Conservation (phyloP, 257 asterid genomes). For the Cruciata laevipes region DNA sequence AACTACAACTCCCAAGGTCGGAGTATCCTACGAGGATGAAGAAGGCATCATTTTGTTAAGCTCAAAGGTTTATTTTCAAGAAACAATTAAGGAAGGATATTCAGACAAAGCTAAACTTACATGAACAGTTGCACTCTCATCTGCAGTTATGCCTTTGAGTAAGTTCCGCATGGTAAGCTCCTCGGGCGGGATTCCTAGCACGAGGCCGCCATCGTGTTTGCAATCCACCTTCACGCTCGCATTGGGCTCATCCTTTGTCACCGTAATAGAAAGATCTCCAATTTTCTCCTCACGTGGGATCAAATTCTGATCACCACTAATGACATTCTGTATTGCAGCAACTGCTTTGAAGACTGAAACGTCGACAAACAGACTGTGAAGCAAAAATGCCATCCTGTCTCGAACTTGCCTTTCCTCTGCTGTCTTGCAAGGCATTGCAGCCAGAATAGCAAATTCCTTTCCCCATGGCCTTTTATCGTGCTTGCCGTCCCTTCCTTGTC, state of each 20-base stretch:
- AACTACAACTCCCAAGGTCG: slow-evolving; percentile 62
- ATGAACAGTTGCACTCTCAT: slow-evolving; percentile 81
- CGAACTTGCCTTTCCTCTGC: slow-evolving; percentile 93
- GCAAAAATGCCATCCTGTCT: slow-evolving; percentile 93
- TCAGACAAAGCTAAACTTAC: slow-evolving; percentile 36
- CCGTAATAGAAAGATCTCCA: slow-evolving; percentile 70
- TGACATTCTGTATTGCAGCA: slow-evolving; percentile 62
- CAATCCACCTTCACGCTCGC: slow-evolving; percentile 50
- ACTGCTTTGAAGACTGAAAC: slow-evolving; percentile 78
- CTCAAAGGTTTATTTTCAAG: background rate
- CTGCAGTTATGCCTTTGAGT: slow-evolving; percentile 91
- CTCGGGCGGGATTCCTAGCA: slow-evolving; percentile 26
- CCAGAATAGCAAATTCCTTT: slow-evolving; percentile 71
- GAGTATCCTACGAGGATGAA: slow-evolving; percentile 57
- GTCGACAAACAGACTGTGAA: slow-evolving; percentile 87
- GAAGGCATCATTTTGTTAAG: background rate
- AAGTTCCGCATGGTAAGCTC: slow-evolving; percentile 68
- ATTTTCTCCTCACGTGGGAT: slow-evolving; percentile 45
- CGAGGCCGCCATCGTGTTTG: slow-evolving; percentile 35
- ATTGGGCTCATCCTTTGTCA: slow-evolving; percentile 55
- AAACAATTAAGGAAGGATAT: background rate
- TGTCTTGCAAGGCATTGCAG: slow-evolving; percentile 76
- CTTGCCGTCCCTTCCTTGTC: slow-evolving; percentile 72
- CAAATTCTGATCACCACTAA: slow-evolving; percentile 49
- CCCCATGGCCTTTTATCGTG: slow-evolving; percentile 90